Percentiles rank a stretch among this genome's conserved stretches.
phyloP scores from a whole-genome alignment of 352 stramenopile genomes.

The Globisporangium radiosum region DNA sequence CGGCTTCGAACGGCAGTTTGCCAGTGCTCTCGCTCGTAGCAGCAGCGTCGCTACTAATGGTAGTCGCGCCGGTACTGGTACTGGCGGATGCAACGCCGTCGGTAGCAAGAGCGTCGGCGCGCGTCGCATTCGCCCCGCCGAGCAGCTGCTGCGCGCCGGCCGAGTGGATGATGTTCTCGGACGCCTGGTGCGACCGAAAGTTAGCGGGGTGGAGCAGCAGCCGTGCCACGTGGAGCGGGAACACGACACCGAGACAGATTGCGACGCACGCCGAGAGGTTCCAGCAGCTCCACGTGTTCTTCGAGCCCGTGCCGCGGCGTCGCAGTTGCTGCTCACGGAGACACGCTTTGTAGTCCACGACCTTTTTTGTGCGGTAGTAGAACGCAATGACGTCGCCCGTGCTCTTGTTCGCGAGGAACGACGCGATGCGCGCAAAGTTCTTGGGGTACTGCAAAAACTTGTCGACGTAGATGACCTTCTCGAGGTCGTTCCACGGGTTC shows the following conservation, averaged over 20 bases:
- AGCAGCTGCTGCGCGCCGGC: conserved; percentile 53
- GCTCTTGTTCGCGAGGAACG: conserved; percentile 92
- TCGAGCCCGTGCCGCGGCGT: conserved; percentile 71
- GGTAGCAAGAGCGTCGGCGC: background rate
- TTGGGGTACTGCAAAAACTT: conserved; percentile 99
- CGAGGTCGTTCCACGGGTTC: conserved; percentile 97
- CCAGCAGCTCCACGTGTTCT: conserved; percentile 89
- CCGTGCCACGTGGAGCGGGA: conserved; percentile 58
- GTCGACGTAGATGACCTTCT: conserved; percentile 99
- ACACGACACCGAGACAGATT: conserved; percentile 79
- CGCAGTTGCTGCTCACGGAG: conserved; percentile 86
- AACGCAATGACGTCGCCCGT: conserved; percentile 96
- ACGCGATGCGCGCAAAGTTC: conserved; percentile 97
- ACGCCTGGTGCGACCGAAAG: conserved; percentile 82
- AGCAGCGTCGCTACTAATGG: background rate
- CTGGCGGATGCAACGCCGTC: conserved; percentile 1
- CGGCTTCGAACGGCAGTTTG: conserved; percentile 6
- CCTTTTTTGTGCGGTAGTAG: conserved; percentile 98
- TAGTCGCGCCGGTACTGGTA: background rate
- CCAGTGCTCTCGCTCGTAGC: conserved; percentile 1
- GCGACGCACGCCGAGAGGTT: conserved; percentile 75
- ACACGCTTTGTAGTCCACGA: conserved; percentile 95
- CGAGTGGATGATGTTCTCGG: conserved; percentile 81
- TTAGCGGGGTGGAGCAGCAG: conserved; percentile 73
- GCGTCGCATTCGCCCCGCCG: conserved; percentile 1